phyloP scores from a whole-genome alignment of 2,329 filamentous ascomycete genomes.

The Ceratocystis eucalypticola region DNA sequence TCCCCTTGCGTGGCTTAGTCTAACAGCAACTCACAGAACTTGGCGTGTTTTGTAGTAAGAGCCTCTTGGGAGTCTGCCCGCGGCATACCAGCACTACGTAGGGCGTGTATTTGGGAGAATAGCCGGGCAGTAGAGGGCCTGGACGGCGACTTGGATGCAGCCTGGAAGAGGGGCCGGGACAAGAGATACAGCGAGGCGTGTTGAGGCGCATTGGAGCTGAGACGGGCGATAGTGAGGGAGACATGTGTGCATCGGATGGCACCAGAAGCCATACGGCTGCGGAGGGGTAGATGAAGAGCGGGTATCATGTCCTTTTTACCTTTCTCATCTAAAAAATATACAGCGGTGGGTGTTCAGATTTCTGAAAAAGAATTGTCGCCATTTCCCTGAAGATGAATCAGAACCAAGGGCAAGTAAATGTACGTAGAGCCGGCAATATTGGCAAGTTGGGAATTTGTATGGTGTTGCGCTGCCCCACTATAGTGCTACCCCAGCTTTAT shows the following conservation, averaged over 20 bases:
- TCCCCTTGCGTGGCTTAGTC: not conserved
- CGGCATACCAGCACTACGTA: not conserved
- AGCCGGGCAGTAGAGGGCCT: not conserved
- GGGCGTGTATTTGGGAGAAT: not conserved
- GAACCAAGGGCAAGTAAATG: too few relatives aligned
- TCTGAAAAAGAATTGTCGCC: too few relatives aligned
- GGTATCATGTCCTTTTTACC: not conserved
- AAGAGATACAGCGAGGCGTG: not conserved
- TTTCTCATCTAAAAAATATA: not conserved
- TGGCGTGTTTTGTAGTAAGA: constrained; percentile 1
- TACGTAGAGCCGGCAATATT: too few relatives aligned
- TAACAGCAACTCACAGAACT: not conserved
- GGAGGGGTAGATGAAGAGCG: not conserved
- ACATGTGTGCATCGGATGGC: not conserved
- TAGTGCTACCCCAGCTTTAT: constrained; percentile 5
- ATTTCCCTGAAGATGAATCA: too few relatives aligned
- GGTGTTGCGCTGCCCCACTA: not conserved
- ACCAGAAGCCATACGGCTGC: not conserved
- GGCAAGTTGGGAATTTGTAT: not conserved
- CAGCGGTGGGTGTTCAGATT: not conserved
- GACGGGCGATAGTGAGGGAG: not conserved
- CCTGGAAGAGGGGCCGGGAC: not conserved
- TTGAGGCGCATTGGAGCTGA: not conserved
- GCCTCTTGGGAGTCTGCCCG: not conserved
- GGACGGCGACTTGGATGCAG: not conserved